phyloP scores from a whole-genome alignment of 2,329 filamentous ascomycete species.

The Emergomyces pasteurianus region DNA sequence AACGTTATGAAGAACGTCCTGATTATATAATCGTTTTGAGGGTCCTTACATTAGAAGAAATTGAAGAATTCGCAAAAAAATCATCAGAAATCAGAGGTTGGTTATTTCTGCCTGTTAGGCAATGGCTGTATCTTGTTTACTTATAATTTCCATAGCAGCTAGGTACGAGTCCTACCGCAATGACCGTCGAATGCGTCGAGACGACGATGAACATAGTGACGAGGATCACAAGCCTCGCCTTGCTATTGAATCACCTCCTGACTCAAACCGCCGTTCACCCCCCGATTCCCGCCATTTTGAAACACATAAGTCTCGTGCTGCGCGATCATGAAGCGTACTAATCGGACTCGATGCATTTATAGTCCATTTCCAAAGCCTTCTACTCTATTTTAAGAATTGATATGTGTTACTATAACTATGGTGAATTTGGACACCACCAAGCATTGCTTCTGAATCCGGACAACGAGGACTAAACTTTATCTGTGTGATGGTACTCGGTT shows the following conservation, averaged over 20 bases:
- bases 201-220: not conserved
- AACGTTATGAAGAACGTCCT: slow-evolving; percentile 81
- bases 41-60: slow-evolving; percentile 78
- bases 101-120: slow-evolving; percentile 5
- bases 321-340: not conserved
- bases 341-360: not conserved
- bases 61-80: slow-evolving; percentile 70
- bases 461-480: not conserved
- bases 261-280: not conserved
- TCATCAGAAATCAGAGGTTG: slow-evolving; percentile 72
- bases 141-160: slow-evolving; percentile 16
- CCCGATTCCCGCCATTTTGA: not conserved
- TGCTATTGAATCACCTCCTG: not conserved
- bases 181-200: not conserved
- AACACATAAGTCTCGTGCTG: not conserved
- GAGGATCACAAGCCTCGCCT: not conserved
- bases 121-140: not conserved
- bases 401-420: not conserved
- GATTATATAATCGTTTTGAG: slow-evolving; percentile 89
- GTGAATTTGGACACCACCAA: not conserved
- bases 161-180: not conserved
- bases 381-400: not conserved
- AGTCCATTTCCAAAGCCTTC: not conserved
- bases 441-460: not conserved
- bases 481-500: not conserved